Evolutionary conservation across 2,329 filamentous ascomycete genomes (phyloP), one percentile per base, ranked within the genome.

Genomic region (Celoporthe dispersa): DNA sequence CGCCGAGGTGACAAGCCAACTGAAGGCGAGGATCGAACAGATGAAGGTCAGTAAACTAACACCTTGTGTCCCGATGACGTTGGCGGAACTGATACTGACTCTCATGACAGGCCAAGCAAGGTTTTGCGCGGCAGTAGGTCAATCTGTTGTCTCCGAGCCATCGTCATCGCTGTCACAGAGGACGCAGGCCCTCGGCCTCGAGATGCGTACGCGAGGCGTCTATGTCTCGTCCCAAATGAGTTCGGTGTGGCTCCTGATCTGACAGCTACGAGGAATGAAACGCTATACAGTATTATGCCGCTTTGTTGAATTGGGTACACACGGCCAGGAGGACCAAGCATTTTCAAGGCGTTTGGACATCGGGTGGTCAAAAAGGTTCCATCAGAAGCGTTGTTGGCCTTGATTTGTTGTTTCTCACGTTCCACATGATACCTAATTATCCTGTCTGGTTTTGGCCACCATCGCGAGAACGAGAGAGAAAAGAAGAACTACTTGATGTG

Each of bases 1-100:
- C 25, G 96, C 96, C 2, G 96, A 99, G 83, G 96, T 99, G 70
- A 99, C 96, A 68, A 98, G 94, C 81, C 96, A 98, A 80, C 81
- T 99, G 77, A 99, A 98, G 84, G 94, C 95, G 66, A 90, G 96
- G 79, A 99, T 99, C 80, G 96, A 98, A 84, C 92, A 96, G 85
- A 99, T 99, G 96, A 99, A 98, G 87, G 89, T 88, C 76, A 74
- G 82, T 76, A 57, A 35, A 19, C 31, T 9, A 51, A 8, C 2
- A 61, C 22, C n/a, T 9, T 6, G 2, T 37, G 11, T 5, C 11
- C 2, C 2, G 6, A 41, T 37, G 16, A 65, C 33, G 2, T 33
- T 12, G 39, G 31, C 39, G 28, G n/a, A 16, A 16, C 19, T 4
- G 1, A 41, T 41, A 19, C 28, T 53, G 11, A 61, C 19, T 22